Evolutionary conservation across 768 basidiomycete genomes (phyloP).

Genomic region (Pleurotus cornucopiae): DNA sequence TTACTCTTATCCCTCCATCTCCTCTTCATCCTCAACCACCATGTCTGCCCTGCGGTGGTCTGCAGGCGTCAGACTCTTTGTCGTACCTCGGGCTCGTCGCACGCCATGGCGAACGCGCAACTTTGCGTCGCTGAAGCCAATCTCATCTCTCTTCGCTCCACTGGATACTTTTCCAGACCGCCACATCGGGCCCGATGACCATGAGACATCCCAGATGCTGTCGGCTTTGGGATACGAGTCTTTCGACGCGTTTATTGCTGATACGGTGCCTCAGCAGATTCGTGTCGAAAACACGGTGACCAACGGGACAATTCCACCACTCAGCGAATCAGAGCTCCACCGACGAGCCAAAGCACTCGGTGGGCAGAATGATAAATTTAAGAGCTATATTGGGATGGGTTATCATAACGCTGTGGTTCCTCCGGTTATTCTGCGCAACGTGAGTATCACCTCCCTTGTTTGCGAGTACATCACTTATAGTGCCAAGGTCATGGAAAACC

Average conservation of each 20-base stretch:
- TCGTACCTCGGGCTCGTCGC: slow-evolving; percentile 14
- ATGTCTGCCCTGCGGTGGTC: slow-evolving; percentile 31
- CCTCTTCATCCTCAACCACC: slow-evolving; percentile 16
- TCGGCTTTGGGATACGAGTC: slow-evolving; percentile 75
- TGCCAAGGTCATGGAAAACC: slow-evolving; percentile 82
- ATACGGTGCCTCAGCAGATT: slow-evolving; percentile 79
- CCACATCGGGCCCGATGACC: slow-evolving; percentile 87
- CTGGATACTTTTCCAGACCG: slow-evolving; percentile 88
- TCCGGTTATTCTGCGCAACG: slow-evolving; percentile 92
- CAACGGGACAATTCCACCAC: slow-evolving; percentile 63
- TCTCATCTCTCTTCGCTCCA: slow-evolving; percentile 69
- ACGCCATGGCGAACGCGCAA: slow-evolving; percentile 23
- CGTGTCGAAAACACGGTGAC: slow-evolving; percentile 61
- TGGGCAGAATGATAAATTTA: slow-evolving; percentile 74
- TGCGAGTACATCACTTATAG: background rate
- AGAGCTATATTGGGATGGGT: slow-evolving; percentile 98
- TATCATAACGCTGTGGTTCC: slow-evolving; percentile 94
- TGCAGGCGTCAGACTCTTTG: slow-evolving; percentile 13
- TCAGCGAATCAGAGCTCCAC: slow-evolving; percentile 85
- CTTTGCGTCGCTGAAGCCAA: slow-evolving; percentile 59
- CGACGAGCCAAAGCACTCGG: slow-evolving; percentile 73
- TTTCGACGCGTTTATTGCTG: slow-evolving; percentile 84
- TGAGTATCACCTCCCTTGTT: slow-evolving; percentile 27
- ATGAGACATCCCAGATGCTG: slow-evolving; percentile 83
- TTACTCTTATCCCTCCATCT: slow-evolving; percentile 20